Evolutionary conservation across 768 basidiomycete genomes (phyloP).

Genomic region (Melanogaster broomeanus): DNA sequence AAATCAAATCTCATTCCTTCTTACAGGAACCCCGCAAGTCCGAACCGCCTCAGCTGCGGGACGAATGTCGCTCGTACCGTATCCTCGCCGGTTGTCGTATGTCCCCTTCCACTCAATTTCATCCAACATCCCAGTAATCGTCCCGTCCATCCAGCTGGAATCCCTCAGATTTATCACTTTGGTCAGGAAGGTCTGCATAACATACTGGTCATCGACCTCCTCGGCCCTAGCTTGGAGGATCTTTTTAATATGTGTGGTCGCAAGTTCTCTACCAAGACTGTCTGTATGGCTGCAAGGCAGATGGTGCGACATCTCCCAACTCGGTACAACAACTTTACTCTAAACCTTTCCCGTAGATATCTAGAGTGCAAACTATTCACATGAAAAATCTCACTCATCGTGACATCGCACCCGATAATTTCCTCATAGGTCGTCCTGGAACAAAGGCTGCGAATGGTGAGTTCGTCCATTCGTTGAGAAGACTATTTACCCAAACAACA

Average conservation of each 20-base stretch:
- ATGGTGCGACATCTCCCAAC: constrained; percentile 60
- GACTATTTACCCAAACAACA: not conserved
- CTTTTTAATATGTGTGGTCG: constrained; percentile 99
- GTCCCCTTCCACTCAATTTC: constrained; percentile 36
- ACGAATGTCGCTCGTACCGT: constrained; percentile 97
- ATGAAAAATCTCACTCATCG: constrained; percentile 99
- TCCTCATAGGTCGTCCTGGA: constrained; percentile 91
- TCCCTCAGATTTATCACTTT: constrained; percentile 99
- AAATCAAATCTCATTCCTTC: constrained; percentile 18
- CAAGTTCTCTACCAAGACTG: constrained; percentile 97
- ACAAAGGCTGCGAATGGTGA: constrained; percentile 86
- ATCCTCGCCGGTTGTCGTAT: constrained; percentile 87
- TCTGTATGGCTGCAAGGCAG: constrained; percentile 98
- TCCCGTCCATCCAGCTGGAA: constrained; percentile 76
- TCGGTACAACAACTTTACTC: constrained; percentile 2
- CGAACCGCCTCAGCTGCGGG: constrained; percentile 95
- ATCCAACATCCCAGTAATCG: constrained; percentile 14
- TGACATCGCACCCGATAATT: constrained; percentile 99
- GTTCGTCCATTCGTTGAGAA: constrained; percentile 2
- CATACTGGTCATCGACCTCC: constrained; percentile 96
- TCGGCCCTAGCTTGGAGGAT: constrained; percentile 96
- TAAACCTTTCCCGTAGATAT: constrained; percentile 54
- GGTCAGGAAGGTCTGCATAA: constrained; percentile 99
- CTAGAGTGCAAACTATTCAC: constrained; percentile 96
- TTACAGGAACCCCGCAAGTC: constrained; percentile 84